Percentiles rank a stretch among this genome's conserved stretches.
Conservation (phyloP, 179 eudicot genomes). For the Heliamphora pulchella region DNA sequence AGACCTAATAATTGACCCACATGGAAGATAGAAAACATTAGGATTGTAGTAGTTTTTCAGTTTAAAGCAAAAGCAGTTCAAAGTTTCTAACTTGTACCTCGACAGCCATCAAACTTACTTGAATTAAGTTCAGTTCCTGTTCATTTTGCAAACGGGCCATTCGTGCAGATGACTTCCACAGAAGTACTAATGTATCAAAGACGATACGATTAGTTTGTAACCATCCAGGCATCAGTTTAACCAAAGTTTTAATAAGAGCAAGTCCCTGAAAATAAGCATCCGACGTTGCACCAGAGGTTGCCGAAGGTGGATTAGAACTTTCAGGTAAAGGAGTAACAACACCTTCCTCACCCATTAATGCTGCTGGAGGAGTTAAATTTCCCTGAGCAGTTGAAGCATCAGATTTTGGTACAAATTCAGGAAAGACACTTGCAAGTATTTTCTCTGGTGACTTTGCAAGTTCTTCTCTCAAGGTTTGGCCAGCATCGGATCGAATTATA, state of each 20-base stretch:
- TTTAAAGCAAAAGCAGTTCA: background rate
- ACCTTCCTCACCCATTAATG: slow-evolving; percentile 49
- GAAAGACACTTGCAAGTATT: slow-evolving; percentile 72
- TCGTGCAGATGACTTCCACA: slow-evolving; percentile 95
- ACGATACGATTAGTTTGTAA: slow-evolving; percentile 68
- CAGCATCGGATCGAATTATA: slow-evolving; percentile 92
- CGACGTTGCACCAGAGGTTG: slow-evolving; percentile 35
- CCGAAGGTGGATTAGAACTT: slow-evolving; percentile 42
- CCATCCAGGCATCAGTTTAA: slow-evolving; percentile 92
- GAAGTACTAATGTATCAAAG: slow-evolving; percentile 73
- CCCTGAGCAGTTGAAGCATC: slow-evolving; percentile 53
- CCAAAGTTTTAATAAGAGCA: slow-evolving; percentile 72
- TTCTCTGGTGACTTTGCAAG: slow-evolving; percentile 92
- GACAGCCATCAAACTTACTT: slow-evolving; percentile 42
- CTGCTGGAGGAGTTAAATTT: slow-evolving; percentile 36
- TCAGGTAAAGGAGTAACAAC: slow-evolving; percentile 50
- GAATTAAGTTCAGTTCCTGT: slow-evolving; percentile 83
- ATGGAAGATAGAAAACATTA: slow-evolving; percentile 1
- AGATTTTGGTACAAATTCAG: slow-evolving; percentile 54
- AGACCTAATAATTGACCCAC: background rate
- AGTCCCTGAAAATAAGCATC: slow-evolving; percentile 98
- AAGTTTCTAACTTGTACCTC: background rate
- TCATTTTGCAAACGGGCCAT: slow-evolving; percentile 78
- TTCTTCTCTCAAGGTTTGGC: slow-evolving; percentile 93
- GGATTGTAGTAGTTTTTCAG: background rate